Evolutionary conservation across 805 yeast species (phyloP).

Genomic region (Candida schatavii): DNA sequence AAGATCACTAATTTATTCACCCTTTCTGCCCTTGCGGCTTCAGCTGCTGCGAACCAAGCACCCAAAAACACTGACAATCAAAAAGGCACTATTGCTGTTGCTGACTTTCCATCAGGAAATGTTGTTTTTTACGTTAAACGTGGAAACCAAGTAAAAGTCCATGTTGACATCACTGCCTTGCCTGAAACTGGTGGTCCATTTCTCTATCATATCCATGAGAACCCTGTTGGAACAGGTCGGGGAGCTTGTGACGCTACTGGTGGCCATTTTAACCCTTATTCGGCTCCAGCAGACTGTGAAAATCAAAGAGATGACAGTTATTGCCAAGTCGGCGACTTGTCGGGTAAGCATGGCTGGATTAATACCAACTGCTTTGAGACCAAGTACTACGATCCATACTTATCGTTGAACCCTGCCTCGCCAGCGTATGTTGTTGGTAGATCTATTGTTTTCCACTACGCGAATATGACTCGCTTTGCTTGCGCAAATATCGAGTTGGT

Average conservation of each 20-base stretch:
- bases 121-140: conserved; percentile 55
- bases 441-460: conserved; percentile 56
- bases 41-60: conserved; percentile 41
- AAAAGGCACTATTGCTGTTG: conserved; percentile 50
- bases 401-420: conserved; percentile 56
- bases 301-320: conserved; percentile 46
- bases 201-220: conserved; percentile 64
- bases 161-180: conserved; percentile 67
- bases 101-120: conserved; percentile 56
- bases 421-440: conserved; percentile 59
- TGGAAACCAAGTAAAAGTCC: conserved; percentile 61
- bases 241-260: conserved; percentile 51
- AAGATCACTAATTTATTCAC: conserved; percentile 1
- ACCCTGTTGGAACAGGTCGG: conserved; percentile 47
- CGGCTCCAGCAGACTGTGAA: conserved; percentile 54
- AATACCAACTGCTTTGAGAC: conserved; percentile 67
- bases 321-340: conserved; percentile 72
- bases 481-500: conserved; percentile 55
- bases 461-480: conserved; percentile 54
- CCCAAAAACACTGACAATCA: conserved; percentile 52
- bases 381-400: conserved; percentile 59
- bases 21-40: background rate
- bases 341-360: conserved; percentile 76
- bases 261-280: conserved; percentile 61
- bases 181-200: conserved; percentile 69